phyloP scores from a whole-genome alignment of 2,329 filamentous ascomycete species.

The Chrysosporium keratinophilum region DNA sequence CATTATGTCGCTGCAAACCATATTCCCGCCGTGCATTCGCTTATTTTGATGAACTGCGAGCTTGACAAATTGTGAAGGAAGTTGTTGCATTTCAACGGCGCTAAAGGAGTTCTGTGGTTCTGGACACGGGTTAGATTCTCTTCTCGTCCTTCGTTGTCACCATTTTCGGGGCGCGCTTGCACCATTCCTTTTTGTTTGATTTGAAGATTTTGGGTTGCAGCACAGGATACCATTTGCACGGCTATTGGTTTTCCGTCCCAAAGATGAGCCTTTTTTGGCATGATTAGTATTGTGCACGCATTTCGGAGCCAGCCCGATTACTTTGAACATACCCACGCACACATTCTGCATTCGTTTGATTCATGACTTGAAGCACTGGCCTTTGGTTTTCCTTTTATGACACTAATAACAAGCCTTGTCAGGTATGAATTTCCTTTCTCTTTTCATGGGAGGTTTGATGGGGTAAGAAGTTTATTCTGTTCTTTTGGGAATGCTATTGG shows the following conservation, averaged over 20 bases:
- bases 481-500: neutral
- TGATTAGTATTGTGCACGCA: neutral
- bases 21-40: neutral
- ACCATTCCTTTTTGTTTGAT: neutral
- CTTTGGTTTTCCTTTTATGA: neutral
- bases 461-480: neutral
- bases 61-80: neutral
- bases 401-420: neutral
- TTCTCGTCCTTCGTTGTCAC: neutral
- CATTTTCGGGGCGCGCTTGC: neutral
- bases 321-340: neutral
- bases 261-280: neutral
- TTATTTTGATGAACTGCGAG: neutral
- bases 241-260: neutral
- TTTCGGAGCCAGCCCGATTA: neutral
- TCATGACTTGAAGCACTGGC: neutral
- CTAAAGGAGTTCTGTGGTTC: neutral
- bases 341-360: neutral
- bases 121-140: neutral
- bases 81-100: conserved; percentile 8
- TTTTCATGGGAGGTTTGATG: neutral
- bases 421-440: conserved; percentile 11
- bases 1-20: neutral
- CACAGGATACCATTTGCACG: neutral
- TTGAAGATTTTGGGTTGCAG: neutral